Evolutionary conservation across 2,329 filamentous ascomycete species (phyloP), one percentile per base, ranked within the genome.

Genomic region (Fusarium pseudocircinatum): DNA sequence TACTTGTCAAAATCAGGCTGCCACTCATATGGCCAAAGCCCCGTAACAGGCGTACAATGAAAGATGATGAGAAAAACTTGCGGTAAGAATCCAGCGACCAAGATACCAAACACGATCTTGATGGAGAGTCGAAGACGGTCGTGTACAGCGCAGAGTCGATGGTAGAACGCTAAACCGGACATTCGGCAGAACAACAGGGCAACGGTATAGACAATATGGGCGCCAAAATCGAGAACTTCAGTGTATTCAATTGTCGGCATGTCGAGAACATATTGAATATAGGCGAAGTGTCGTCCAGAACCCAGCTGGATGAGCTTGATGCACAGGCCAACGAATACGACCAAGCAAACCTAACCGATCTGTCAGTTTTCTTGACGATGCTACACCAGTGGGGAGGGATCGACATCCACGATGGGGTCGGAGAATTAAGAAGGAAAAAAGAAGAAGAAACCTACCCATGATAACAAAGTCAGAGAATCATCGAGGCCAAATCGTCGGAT

Each of bases 91-190:
- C 83, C 84, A 12, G 79, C 82, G 39, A 84, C 70, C 26, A 87
- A 74, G 39, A 85, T 67, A 7, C 74, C 81, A 26, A 80, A 79
- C 2, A 83, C 79, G 22, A 81, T 58, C 37, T 76, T 79, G 50
- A 86, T 85, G 9, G 80, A 73, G 7, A 81, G 60, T 9, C 77
- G 76, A 12, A 86, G 81, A 34, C 78, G 72, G 46, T 77, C 58
- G 74, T 85, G 79, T 28, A 83, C 75, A 10, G 78, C 79, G 68
- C 84, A 84, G 7, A 88, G 79, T 7, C 86, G 84, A 57, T 82
- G 80, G 75, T 88, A 88, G 62, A 88, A 87, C 0, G 86, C 85
- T 9, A 88, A 79, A 67, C 87, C 87, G 1, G 87, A 88, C 2
- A 87, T 75, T 18, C 87, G 85, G 65, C 87, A 87, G 16, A 86